phyloP scores from a whole-genome alignment of 305 asterid genomes.

The Plantago coronopus region DNA sequence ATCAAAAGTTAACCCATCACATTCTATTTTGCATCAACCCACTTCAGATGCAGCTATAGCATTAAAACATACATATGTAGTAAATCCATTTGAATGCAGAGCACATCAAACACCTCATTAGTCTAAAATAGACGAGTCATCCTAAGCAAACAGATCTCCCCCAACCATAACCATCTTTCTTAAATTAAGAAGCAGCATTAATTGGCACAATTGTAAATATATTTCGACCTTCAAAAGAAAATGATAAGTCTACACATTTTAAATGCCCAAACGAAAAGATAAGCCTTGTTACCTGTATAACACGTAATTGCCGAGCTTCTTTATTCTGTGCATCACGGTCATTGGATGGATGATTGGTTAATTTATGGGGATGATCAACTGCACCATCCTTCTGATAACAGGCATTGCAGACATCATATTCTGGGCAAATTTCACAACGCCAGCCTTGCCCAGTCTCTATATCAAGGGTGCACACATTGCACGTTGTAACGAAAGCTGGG shows the following conservation, averaged over 20 bases:
- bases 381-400: constrained; percentile 87
- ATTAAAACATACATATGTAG: background rate
- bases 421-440: constrained; percentile 97
- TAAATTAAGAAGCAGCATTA: background rate
- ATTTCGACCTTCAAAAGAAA: background rate
- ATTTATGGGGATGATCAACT: constrained; percentile 74
- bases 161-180: background rate
- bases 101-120: constrained; percentile 12
- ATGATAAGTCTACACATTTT: constrained; percentile 1
- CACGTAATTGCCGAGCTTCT: constrained; percentile 87
- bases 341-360: constrained; percentile 69
- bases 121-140: background rate
- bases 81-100: constrained; percentile 1
- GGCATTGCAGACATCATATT: constrained; percentile 81
- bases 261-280: constrained; percentile 14
- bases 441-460: constrained; percentile 96
- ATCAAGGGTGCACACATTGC: constrained; percentile 66
- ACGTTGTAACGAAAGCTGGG: constrained; percentile 77
- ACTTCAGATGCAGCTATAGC: background rate
- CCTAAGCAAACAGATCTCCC: constrained; percentile 8
- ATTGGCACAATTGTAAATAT: background rate
- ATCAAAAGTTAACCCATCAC: too few relatives aligned
- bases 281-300: constrained; percentile 56
- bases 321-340: constrained; percentile 89
- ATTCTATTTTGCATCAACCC: too few relatives aligned